Conservation (phyloP, 2,329 filamentous ascomycete genomes). For the Cyphellophora europaea region DNA sequence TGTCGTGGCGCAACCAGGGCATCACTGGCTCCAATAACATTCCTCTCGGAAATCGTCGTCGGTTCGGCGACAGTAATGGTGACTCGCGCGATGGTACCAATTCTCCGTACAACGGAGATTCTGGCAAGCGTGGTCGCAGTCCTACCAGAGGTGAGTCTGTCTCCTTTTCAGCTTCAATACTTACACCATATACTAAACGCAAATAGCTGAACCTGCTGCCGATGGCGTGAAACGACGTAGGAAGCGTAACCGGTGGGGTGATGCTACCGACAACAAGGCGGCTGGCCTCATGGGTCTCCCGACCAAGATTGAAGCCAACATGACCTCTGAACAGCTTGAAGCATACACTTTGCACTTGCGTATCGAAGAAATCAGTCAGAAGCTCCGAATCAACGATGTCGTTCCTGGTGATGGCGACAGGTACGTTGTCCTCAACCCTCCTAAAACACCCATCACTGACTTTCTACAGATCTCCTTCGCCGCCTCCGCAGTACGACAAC, state of each 20-base stretch:
- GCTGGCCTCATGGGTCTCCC: constrained; percentile 95
- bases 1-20: constrained; percentile 62
- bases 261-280: constrained; percentile 95
- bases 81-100: constrained; percentile 33
- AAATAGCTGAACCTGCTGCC: constrained; percentile 37
- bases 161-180: background rate
- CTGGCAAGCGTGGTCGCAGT: constrained; percentile 81
- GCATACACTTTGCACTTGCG: constrained; percentile 93
- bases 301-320: constrained; percentile 91
- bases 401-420: constrained; percentile 93
- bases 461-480: constrained; percentile 72
- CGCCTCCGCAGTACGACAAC: constrained; percentile 96
- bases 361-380: constrained; percentile 98
- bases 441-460: constrained; percentile 11
- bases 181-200: constrained; percentile 18
- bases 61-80: constrained; percentile 59
- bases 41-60: constrained; percentile 73
- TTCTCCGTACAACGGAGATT: constrained; percentile 38
- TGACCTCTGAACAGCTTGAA: constrained; percentile 97
- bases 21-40: constrained; percentile 99
- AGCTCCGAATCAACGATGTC: constrained; percentile 97
- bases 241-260: constrained; percentile 98
- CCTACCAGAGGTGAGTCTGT: constrained; percentile 62
- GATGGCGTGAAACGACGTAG: constrained; percentile 85
- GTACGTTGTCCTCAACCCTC: constrained; percentile 43